Base-by-base conservation (phyloP, 2,329 filamentous ascomycete genomes). In the Alternaria panax region DNA sequence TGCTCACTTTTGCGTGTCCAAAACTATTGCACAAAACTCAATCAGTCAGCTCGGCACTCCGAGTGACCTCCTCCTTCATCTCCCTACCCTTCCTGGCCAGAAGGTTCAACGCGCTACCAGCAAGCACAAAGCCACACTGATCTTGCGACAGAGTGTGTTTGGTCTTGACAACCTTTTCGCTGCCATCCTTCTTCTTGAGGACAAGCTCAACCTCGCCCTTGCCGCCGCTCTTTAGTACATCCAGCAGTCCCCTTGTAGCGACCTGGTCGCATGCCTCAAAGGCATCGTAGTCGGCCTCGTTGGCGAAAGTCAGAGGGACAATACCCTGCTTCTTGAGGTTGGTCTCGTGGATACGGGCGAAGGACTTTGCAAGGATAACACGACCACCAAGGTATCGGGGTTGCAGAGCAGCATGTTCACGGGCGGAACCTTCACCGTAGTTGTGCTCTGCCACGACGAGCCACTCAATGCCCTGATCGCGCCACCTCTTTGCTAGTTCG, bases 261-360 rank as follows among this genome's bases (percentile, higher is more conserved):
- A 98, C 91, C 70, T 89, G 84, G 76, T 99, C 95, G 65, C 93
- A 92, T 0, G 93, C 93, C 52, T 86, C 83, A 64, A 99, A 91
- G 64, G 83, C 82, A 73, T 95, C 92, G 77, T 97, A 98, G 79
- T 98, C 95, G 20, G 86, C 85, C 80, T 96, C 93, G 78, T 97
- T 85, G 45, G 83, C 92, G 75, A 99, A 97, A 0, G 92, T 97
- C 71, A 99, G 84, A 2, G 95, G 95, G 43, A 99, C 92, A 32
- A 99, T 91, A 64, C 95, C 95, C 82, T 99, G 95, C 83, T 97
- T 97, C 88, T 97, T 97, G 67, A 97, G 82, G 78, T 97, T 97
- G 28, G 93, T 96, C 84, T 97, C 93, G 82, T 97, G 93, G 76
- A 97, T 97, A 53, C 93, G 89, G 0, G 93, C 93, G 75, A 97